Percentiles rank a stretch among this genome's conserved stretches.
Evolutionary conservation across 2,329 filamentous ascomycete genomes (phyloP).

Genomic region (Pseudogymnoascus sp.): DNA sequence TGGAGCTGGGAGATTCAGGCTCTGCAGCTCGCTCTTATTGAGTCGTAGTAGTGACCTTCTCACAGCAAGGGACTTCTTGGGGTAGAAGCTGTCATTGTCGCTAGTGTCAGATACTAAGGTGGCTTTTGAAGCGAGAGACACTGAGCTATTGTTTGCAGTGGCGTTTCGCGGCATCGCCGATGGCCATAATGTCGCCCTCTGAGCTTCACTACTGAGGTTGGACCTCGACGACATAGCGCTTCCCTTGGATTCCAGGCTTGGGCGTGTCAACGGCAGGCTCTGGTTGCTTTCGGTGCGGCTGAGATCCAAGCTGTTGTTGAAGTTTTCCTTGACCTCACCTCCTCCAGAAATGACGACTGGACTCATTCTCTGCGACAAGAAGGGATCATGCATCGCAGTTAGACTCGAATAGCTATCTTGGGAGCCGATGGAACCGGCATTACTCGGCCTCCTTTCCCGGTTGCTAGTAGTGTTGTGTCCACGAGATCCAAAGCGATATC

Average conservation of each 20-base stretch:
- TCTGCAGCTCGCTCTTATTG: conserved; percentile 36
- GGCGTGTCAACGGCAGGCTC: conserved; percentile 36
- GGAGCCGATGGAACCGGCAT: conserved; percentile 38
- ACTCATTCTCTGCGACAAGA: conserved; percentile 55
- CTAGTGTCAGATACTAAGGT: conserved; percentile 44
- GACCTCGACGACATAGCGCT: conserved; percentile 22
- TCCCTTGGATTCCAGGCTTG: conserved; percentile 39
- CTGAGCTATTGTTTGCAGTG: conserved; percentile 13
- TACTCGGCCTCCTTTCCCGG: conserved; percentile 28
- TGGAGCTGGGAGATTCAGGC: conserved; percentile 46
- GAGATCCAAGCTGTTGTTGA: conserved; percentile 47
- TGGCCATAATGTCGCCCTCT: conserved; percentile 45
- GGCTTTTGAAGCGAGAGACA: conserved; percentile 13
- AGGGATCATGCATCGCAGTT: conserved; percentile 44
- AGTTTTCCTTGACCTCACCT: conserved; percentile 55
- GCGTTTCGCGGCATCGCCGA: conserved; percentile 41
- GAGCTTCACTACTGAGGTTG: conserved; percentile 28
- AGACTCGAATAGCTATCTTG: conserved; percentile 44
- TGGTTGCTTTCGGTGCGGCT: conserved; percentile 45
- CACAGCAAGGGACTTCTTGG: conserved; percentile 48
- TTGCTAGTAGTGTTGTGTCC: conserved; percentile 54
- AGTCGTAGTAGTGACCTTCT: conserved; percentile 50
- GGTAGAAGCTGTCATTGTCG: conserved; percentile 43
- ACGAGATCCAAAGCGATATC: conserved; percentile 45
- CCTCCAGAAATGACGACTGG: conserved; percentile 59